These are phyloP conservation scores for Millerozyma acaciae DNA, from an alignment of 805 yeast species.

Conservation along the genomic window DNA sequence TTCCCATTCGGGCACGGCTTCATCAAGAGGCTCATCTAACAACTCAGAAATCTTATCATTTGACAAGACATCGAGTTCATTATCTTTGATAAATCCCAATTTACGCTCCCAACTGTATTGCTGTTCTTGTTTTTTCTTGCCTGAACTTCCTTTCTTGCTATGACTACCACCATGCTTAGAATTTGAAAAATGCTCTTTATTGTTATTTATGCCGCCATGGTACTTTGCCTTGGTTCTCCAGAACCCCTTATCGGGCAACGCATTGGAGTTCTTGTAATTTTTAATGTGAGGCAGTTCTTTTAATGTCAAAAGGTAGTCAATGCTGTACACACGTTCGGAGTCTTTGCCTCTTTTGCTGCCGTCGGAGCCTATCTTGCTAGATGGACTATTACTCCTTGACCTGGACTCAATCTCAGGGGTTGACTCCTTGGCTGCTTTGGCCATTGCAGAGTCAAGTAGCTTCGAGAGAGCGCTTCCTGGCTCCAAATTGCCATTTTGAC, in stretches of 20 bases:
- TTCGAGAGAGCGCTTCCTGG: slow-evolving; percentile 38
- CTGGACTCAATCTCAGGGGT: slow-evolving; percentile 26
- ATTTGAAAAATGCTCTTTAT: slow-evolving; percentile 6
- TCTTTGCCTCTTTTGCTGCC: slow-evolving; percentile 3
- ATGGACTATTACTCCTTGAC: slow-evolving; percentile 2
- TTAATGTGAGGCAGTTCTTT: slow-evolving; percentile 33
- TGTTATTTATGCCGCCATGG: slow-evolving; percentile 6
- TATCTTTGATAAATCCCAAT: slow-evolving; percentile 15
- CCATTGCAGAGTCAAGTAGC: slow-evolving; percentile 43
- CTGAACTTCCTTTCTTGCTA: slow-evolving; percentile 14
- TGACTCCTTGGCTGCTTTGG: slow-evolving; percentile 43
- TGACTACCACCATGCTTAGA: slow-evolving; percentile 7
- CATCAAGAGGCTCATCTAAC: slow-evolving; percentile 33
- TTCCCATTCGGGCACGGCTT: slow-evolving; percentile 40
- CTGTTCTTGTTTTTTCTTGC: slow-evolving; percentile 17
- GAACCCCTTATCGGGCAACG: slow-evolving; percentile 46
- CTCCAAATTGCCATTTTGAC: slow-evolving; percentile 10
- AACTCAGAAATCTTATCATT: slow-evolving; percentile 31
- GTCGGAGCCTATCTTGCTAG: no score
- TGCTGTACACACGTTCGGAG: slow-evolving; percentile 17
- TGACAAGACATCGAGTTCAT: slow-evolving; percentile 29
- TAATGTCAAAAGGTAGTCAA: slow-evolving; percentile 27
- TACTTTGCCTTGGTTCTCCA: slow-evolving; percentile 39
- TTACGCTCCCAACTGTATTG: slow-evolving; percentile 27
- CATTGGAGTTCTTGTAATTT: slow-evolving; percentile 23